Conservation (phyloP, 805 yeast species). For the Wickerhamiella azyma region DNA sequence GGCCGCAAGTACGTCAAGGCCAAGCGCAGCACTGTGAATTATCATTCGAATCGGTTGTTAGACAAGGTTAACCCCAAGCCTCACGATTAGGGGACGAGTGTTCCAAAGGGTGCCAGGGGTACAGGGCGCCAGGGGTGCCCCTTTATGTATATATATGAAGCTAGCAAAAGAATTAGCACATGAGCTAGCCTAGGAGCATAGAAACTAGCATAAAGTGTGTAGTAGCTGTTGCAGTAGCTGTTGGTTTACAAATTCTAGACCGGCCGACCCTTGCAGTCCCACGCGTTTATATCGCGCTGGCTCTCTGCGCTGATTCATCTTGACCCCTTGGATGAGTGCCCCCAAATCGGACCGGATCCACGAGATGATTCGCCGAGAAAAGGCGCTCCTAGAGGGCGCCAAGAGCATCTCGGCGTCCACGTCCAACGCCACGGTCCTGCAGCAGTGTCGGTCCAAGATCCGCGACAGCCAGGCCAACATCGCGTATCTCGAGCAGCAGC, state of each 20-base stretch:
- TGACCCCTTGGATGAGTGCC: conserved; percentile 3
- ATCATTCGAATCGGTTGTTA: conserved; percentile 39
- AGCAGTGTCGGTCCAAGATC: conserved; percentile 78
- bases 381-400: conserved; percentile 78
- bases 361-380: conserved; percentile 77
- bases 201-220: conserved; percentile 5
- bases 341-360: conserved; percentile 27
- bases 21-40: conserved; percentile 34
- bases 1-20: conserved; percentile 20
- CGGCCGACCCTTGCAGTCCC: neutral
- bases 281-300: neutral
- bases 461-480: conserved; percentile 86
- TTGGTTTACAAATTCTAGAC: too few relatives aligned
- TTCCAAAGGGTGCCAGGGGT: too few relatives aligned
- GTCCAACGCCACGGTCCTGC: conserved; percentile 66
- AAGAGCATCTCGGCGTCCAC: conserved; percentile 68
- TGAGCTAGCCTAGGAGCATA: too few relatives aligned
- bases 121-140: neutral
- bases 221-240: too few relatives aligned
- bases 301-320: neutral
- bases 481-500: conserved; percentile 68
- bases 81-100: conserved; percentile 28
- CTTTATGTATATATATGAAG: neutral
- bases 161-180: too few relatives aligned
- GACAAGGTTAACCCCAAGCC: conserved; percentile 38